phyloP scores from a whole-genome alignment of 352 stramenopile species.

The Pythium periplocum region DNA sequence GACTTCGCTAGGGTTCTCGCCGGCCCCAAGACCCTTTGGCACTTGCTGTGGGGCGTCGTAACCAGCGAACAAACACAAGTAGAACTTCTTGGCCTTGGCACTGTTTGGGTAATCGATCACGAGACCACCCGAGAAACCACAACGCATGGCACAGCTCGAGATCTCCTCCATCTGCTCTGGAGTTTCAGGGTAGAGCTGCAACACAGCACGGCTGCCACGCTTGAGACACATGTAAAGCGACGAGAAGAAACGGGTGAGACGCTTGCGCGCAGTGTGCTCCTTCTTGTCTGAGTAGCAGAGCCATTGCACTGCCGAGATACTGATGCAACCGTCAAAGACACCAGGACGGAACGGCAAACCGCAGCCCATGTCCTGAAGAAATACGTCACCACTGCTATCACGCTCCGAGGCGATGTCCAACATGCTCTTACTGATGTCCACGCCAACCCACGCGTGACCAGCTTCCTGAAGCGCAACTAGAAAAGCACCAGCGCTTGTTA shows the following conservation, averaged over 20 bases:
- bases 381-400: constrained; percentile 83
- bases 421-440: constrained; percentile 99
- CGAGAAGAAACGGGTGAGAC: constrained; percentile 97
- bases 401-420: constrained; percentile 97
- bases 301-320: constrained; percentile 99
- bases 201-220: constrained; percentile 88
- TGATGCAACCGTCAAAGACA: constrained; percentile 99
- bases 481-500: constrained; percentile 1
- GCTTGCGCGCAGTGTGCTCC: constrained; percentile 90
- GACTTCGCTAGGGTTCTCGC: constrained; percentile 44
- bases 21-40: constrained; percentile 75
- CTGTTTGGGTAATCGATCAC: constrained; percentile 99
- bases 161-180: constrained; percentile 96
- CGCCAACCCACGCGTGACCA: constrained; percentile 97
- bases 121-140: constrained; percentile 92
- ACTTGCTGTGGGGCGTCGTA: constrained; percentile 75
- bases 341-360: constrained; percentile 96
- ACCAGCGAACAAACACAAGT: constrained; percentile 96
- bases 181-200: constrained; percentile 99
- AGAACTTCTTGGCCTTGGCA: constrained; percentile 99
- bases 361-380: constrained; percentile 97
- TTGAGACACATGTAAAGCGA: constrained; percentile 88
- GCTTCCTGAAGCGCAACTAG: constrained; percentile 84
- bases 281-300: constrained; percentile 99
- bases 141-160: constrained; percentile 83